A percentile compares a stretch with the other conserved stretches of the same genome.
Evolutionary conservation across 108 stramenopile genomes (phyloP).

Genomic region (Nitzschia putrida): DNA sequence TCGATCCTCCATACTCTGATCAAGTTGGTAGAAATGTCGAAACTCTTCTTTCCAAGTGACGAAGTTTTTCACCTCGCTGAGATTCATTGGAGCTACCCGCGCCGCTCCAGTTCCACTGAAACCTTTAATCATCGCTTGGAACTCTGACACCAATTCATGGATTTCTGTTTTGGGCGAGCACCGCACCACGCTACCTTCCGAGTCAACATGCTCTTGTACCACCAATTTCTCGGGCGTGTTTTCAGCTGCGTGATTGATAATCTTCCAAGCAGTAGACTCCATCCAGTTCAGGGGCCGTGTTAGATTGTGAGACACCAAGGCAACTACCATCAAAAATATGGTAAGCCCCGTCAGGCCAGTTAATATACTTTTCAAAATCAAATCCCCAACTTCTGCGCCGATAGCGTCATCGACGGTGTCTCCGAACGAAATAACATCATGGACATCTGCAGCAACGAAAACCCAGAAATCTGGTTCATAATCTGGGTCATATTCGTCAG

Average conservation of each 20-base stretch:
- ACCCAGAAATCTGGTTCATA: conserved; percentile 45
- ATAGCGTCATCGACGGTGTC: conserved; percentile 36
- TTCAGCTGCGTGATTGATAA: conserved; percentile 43
- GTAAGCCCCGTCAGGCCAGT: conserved; percentile 41
- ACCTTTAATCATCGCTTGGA: conserved; percentile 31
- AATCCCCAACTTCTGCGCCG: conserved; percentile 26
- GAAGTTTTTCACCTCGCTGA: conserved; percentile 33
- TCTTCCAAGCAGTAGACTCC: conserved; percentile 33
- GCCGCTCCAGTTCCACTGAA: conserved; percentile 41
- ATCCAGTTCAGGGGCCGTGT: conserved; percentile 61
- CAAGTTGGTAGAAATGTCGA: conserved; percentile 21
- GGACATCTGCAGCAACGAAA: conserved; percentile 22
- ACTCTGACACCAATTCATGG: conserved; percentile 37
- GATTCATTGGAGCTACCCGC: conserved; percentile 17
- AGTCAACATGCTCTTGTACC: background rate
- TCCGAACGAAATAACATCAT: conserved; percentile 15
- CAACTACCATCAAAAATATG: conserved; percentile 38
- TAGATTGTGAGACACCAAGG: conserved; percentile 31
- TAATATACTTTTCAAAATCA: conserved; percentile 24
- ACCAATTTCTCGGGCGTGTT: conserved; percentile 3
- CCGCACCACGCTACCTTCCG: conserved; percentile 14
- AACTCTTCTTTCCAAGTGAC: conserved; percentile 47
- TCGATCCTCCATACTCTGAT: conserved; percentile 10
- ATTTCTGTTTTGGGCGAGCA: conserved; percentile 59
- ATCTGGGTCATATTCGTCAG: conserved; percentile 30